Base-by-base conservation (phyloP, 2,329 filamentous ascomycete genomes). In the Colletotrichum lindemuthianum region DNA sequence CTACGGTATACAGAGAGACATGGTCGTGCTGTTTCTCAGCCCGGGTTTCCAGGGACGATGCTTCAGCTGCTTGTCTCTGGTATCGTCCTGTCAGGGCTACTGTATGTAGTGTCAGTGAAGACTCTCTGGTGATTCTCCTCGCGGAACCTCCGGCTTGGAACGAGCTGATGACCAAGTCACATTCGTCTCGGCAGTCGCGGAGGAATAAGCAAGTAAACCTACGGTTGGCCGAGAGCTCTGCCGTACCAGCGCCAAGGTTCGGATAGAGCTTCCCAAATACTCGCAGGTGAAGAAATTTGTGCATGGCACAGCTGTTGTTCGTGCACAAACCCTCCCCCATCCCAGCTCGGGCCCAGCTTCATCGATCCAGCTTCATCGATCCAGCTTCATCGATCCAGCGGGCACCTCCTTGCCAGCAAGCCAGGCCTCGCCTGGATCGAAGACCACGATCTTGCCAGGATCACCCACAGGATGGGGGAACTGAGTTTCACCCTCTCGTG, bases 331-430 rank as follows among this genome's bases (percentile, higher is more conserved):
- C 24, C 24, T 24, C 33, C 47, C 12, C 16, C 34, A 39, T 44
- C 40, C 56, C 13, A 4, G 45, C 45, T n/a, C 16, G 7, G 24
- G 45, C 45, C 24, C 32, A 13, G 40, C 8, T 40, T 16, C 34
- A 47, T 32, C 45, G n/a, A n/a, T n/a, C n/a, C n/a, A n/a, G n/a
- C n/a, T n/a, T 56, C 41, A 60, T 60, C 57, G 61, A 65, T 60
- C 24, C 32, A 13, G 40, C 8, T 40, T 16, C 34, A 47, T 60
- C 58, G 61, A 65, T 61, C 57, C 51, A n/a, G 37, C 50, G 50
- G 51, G 55, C 49, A 54, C 53, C 55, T 47, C 54, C 54, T 59
- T 36, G 54, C 24, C 24, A 48, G 34, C 37, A 44, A 32, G 16
- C 47, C 24, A 24, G 53, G 32, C 8, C 40, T 48, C 9, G 33